phyloP scores from a whole-genome alignment of 2,329 filamentous ascomycete species.

The Teratosphaeria viscida region DNA sequence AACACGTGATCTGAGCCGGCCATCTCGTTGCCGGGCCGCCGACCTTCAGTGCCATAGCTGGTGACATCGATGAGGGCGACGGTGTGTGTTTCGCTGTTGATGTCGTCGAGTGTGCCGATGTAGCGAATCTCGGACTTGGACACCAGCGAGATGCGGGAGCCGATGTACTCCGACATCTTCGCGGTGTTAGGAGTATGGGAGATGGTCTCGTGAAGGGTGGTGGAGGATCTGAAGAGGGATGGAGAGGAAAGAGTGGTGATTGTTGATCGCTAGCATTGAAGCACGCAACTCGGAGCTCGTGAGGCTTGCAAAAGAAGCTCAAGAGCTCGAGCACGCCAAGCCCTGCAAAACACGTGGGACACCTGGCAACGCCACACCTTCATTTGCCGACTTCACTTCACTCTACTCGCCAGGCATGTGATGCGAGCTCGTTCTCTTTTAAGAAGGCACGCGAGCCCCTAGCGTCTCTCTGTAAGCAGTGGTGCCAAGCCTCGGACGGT shows the following conservation, averaged over 20 bases:
- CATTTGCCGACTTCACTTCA: background rate
- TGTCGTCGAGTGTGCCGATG: conserved; percentile 90
- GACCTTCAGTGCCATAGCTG: conserved; percentile 88
- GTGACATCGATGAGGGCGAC: conserved; percentile 94
- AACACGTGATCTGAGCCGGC: conserved; percentile 78
- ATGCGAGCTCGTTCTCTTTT: background rate
- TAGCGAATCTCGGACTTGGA: conserved; percentile 98
- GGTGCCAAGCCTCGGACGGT: no score
- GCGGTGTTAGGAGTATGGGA: background rate
- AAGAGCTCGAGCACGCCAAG: background rate
- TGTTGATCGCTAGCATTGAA: background rate
- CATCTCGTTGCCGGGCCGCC: conserved; percentile 74
- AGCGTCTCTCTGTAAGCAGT: no score
- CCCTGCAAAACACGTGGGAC: background rate
- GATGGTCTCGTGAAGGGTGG: conserved; percentile 11
- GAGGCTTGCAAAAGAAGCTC: background rate
- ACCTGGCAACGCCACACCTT: no score
- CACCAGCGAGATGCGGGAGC: conserved; percentile 90
- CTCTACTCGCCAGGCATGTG: background rate
- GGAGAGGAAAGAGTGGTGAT: background rate
- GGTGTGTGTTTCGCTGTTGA: conserved; percentile 94
- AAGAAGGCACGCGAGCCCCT: background rate
- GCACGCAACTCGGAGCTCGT: background rate
- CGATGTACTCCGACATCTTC: conserved; percentile 52
- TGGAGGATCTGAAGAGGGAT: background rate